These are phyloP conservation scores for Xylaria sp. DNA, from an alignment of 2,329 filamentous ascomycete species.

Conservation along the genomic window DNA sequence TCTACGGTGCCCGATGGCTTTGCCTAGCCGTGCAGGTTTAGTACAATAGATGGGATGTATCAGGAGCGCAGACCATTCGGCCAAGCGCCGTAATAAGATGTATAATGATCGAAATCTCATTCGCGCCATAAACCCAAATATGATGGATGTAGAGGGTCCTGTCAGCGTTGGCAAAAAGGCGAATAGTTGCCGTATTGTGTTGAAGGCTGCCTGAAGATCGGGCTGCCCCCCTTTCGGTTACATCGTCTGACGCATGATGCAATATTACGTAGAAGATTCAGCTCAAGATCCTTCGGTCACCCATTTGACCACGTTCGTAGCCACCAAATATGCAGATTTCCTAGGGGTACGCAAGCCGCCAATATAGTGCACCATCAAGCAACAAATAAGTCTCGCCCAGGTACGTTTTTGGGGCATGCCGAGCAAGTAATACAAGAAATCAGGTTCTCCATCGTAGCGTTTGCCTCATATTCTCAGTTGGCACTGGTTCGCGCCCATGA, in stretches of 20 bases:
- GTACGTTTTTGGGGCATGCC: not conserved
- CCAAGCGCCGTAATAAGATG: not conserved
- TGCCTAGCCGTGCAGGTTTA: not conserved
- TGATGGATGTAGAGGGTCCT: not conserved
- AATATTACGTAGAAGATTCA: not conserved
- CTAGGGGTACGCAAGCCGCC: not conserved
- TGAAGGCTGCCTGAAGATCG: not conserved
- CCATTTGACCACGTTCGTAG: not conserved
- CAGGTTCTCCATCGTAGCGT: not conserved
- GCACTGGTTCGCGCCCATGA: not conserved
- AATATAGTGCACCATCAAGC: not conserved
- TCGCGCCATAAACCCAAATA: not conserved
- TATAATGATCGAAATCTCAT: not conserved
- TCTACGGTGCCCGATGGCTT: not conserved
- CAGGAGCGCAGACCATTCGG: not conserved
- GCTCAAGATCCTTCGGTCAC: not conserved
- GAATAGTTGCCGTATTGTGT: not conserved
- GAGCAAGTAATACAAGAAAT: not conserved
- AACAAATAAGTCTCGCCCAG: not conserved
- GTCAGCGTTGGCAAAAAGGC: not conserved
- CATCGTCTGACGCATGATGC: not conserved
- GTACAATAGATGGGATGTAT: not conserved
- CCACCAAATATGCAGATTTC: not conserved
- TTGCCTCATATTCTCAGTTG: not conserved
- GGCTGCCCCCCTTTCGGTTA: not conserved